Percentiles rank a stretch among this genome's conserved stretches.
phyloP scores from a whole-genome alignment of 805 yeast genomes.

The Brettanomyces naardenensis region DNA sequence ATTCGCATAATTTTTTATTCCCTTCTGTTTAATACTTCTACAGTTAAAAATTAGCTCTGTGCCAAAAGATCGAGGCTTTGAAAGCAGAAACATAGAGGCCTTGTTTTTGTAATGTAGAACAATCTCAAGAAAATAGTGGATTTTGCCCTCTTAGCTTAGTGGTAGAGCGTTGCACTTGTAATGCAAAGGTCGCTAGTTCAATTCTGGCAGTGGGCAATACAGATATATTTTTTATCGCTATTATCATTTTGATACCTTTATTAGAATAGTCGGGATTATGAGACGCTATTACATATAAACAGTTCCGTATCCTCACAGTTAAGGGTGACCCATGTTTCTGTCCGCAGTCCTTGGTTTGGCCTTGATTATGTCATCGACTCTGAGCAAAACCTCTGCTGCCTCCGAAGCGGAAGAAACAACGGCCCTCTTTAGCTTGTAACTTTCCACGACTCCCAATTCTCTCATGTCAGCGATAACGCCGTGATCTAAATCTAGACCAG shows the following conservation, averaged over 20 bases:
- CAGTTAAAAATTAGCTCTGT: no score
- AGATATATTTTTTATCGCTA: background rate
- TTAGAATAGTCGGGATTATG: no score
- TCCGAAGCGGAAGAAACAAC: slow-evolving; percentile 96
- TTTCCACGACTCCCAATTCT: slow-evolving; percentile 86
- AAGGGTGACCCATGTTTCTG: slow-evolving; percentile 37
- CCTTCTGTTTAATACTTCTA: no score
- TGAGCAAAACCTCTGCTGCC: slow-evolving; percentile 90
- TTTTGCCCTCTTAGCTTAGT: slow-evolving; percentile 92
- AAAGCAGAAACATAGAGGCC: no score
- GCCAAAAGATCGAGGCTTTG: no score
- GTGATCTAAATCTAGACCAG: slow-evolving; percentile 80
- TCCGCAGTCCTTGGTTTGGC: slow-evolving; percentile 98
- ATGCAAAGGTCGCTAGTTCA: slow-evolving; percentile 96
- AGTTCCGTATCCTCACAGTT: background rate
- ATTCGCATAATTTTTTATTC: no score
- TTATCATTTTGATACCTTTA: no score
- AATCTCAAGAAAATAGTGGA: no score
- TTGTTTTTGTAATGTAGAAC: no score
- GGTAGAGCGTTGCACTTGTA: slow-evolving; percentile 99
- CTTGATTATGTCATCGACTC: slow-evolving; percentile 94
- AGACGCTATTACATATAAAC: no score
- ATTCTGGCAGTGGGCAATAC: slow-evolving; percentile 74
- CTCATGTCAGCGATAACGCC: slow-evolving; percentile 93
- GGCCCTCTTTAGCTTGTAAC: slow-evolving; percentile 84